Evolutionary conservation across 2,329 filamentous ascomycete species (phyloP), one percentile per base, ranked within the genome.

Genomic region (Didymella exigua): DNA sequence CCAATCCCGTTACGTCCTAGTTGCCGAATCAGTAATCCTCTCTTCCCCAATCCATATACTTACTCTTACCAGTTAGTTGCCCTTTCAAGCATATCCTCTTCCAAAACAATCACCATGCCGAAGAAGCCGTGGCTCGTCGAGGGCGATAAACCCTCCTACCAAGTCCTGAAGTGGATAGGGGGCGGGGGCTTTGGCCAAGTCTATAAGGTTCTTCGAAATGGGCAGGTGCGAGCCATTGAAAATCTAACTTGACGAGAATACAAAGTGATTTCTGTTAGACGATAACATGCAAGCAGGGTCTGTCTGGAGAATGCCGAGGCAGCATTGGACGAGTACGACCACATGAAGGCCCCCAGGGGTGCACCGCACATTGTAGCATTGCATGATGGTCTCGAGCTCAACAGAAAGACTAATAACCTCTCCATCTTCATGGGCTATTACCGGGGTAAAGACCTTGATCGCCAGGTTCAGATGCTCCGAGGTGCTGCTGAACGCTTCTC

Each of bases 111-210:
- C 16, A 30, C 13, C 4, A 36, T 36, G 30, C 30, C 31, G n/a
- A 36, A 27, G 31, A 46, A 24, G 11, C 31, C 31, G 5, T 36
- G 21, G 31, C 31, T 46, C 23, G 19, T 27, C 2, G 16, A 37
- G 11, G 27, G 31, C 23, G 31, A 46, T 23, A 46, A 46, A 9
- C 30, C 21, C 16, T 46, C 42, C 14, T 36, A 37, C 23, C 43
- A 46, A 14, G 31, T 46, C 23, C 43, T 46, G 3, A 36, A 46
- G n/a, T 46, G 43, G 31, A 43, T 21, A 43, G 30, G 43, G n/a
- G 43, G 30, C 30, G 24, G 37, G 2, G 42, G 43, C 30, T 46
- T 36, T n/a, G 31, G 43, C 7, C 43, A 46, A 36, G 43, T 46
- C n/a, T 46, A 29, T 14, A 27, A 18, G 9, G 38, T 41, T 3